phyloP scores from a whole-genome alignment of 2,329 filamentous ascomycete genomes.

The Didymella exigua region DNA sequence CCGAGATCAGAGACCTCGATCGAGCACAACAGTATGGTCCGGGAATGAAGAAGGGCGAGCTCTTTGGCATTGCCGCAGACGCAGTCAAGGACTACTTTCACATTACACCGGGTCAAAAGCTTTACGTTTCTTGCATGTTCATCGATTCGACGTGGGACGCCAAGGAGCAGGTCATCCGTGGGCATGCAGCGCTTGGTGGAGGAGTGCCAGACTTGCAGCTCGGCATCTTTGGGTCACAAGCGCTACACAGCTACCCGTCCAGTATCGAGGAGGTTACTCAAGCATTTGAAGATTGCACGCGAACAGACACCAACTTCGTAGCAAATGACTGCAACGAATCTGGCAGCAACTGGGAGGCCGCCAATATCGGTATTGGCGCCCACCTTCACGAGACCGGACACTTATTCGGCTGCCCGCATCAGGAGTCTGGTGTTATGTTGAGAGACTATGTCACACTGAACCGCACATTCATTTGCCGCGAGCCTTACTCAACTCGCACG shows the following conservation, averaged over 20 bases:
- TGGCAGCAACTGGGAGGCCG: constrained; percentile 94
- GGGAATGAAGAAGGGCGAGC: constrained; percentile 71
- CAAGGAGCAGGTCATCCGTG: constrained; percentile 69
- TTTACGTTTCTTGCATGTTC: constrained; percentile 85
- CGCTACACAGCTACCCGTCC: constrained; percentile 86
- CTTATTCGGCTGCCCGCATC: constrained; percentile 86
- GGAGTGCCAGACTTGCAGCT: constrained; percentile 75
- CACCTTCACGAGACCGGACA: constrained; percentile 92
- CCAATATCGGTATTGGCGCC: constrained; percentile 89
- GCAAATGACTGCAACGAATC: constrained; percentile 86
- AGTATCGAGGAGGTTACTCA: constrained; percentile 88
- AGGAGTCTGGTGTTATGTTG: constrained; percentile 90
- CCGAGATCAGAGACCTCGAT: constrained; percentile 79
- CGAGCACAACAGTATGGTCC: constrained; percentile 76
- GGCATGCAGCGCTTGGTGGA: constrained; percentile 84
- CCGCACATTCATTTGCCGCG: constrained; percentile 78
- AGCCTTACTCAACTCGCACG: constrained; percentile 86
- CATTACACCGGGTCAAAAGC: constrained; percentile 75
- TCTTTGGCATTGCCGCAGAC: constrained; percentile 78
- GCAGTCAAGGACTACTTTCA: constrained; percentile 81
- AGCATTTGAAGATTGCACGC: constrained; percentile 87
- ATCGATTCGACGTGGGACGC: constrained; percentile 90
- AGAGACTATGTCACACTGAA: constrained; percentile 85
- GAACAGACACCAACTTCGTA: constrained; percentile 78
- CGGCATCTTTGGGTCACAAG: constrained; percentile 91